Evolutionary conservation across 192 early-diverging fungal species (phyloP), one percentile per base, ranked within the genome.

Genomic region (Entomortierella chlamydospora): DNA sequence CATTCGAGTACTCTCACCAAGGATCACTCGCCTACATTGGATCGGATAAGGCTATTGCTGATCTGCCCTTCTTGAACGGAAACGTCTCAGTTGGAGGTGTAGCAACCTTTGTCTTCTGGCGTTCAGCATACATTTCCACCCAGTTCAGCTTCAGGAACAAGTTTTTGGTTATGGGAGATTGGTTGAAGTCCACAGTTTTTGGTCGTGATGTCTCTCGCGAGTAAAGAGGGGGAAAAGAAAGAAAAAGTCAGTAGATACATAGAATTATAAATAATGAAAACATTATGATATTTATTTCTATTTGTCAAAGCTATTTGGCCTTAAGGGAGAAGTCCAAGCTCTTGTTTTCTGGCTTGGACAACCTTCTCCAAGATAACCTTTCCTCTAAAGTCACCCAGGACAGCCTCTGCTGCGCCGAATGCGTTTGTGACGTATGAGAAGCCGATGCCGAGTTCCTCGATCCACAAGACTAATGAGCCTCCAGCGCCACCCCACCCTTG

Each of bases 11-110:
- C 86, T 86, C 90, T 52, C 93, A 95, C 61, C 87, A 93, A 70
- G 96, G 95, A 30, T 93, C 94, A 11, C 76, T 98, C 50, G 95
- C 95, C 18, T 97, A 98, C 78, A 93, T 98, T 85, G 95, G 96
- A 12, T 88, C 89, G n/a, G 97, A 98, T 68, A 91, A 92, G 83
- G 97, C 96, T 41, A 96, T 98, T 83, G 96, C 96, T 5, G 96
- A 98, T 63, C 73, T 98, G n/a, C 96, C 95, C 18, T 85, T 92
- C 72, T 82, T 88, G 74, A 86, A 87, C 82, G 85, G 85, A 56
- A 91, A 90, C 63, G 82, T 92, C 22, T 85, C 89, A 1, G 83
- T 89, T 4, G 88, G 90, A 61, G 90, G 90, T 55, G 81, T 93
- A 45, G 86, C 91, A 31, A 91, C 90, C 11, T 94, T 88, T 79